Evolutionary conservation across 75 land plant species (phyloP), one percentile per base, ranked within the genome.

Genomic region (Adiantum capillusveneris): DNA sequence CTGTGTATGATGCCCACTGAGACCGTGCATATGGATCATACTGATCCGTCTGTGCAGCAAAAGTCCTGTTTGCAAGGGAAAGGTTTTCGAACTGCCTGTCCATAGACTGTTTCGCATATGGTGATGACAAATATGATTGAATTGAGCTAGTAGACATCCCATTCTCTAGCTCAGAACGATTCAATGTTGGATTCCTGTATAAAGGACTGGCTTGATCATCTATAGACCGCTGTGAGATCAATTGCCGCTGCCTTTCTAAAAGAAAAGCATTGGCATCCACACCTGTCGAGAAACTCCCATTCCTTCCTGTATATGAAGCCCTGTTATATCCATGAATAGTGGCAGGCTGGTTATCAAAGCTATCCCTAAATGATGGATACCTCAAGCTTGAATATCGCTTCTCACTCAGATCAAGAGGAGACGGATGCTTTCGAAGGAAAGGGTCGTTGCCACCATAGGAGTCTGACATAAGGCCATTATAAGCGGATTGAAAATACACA

Each of bases 291-390:
- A 64, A 53, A 42, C 73, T 42, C 19, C 45, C 64, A 28, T 70
- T 76, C 52, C 74, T 60, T 63, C 65, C 81, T 2, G 75, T 53
- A 73, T 85, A 85, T 0, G 87, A 81, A n/a, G 84, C 60, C 0
- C 72, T 44, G 25, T 80, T 73, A 60, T 84, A 95, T 16, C 96
- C 99, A 74, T 95, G 99, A 9, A 95, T 75, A n/a, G 99, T 95
- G 2, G 82, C 86, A 7, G 91, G 96, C 49, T 90, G 96, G 44
- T 75, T 62, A 57, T 81, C 77, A 51, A 58, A 44, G 16, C 64
- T 64, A 57, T 81, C 83, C 31, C 66, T 41, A 59, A 77, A 63
- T 5, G 72, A 31, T 9, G 86, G 89, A 24, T 66, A 31, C 31
- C 74, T 73, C 75, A 82, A 63, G 44, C 87, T 84, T n/a, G 93